Conservation (phyloP, 2,329 filamentous ascomycete genomes). For the Claviceps maximensis region DNA sequence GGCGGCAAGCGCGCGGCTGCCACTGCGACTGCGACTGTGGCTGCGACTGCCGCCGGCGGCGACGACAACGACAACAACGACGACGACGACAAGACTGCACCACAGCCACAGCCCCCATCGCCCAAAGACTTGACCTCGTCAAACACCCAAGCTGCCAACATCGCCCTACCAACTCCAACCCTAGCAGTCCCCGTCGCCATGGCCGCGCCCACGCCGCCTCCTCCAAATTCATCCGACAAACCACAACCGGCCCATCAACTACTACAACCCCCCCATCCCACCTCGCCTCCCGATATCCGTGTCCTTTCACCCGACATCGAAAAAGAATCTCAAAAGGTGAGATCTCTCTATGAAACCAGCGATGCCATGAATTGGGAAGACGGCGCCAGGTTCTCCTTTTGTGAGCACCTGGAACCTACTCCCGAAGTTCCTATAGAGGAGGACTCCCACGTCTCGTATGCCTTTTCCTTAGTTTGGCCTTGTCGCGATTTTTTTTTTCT, state of each 20-base stretch:
- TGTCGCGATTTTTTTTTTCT: neutral
- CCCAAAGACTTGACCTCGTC: neutral
- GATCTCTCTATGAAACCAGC: constrained; percentile 49
- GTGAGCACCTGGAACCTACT: constrained; percentile 35
- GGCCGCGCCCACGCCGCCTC: neutral
- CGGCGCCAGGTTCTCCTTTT: constrained; percentile 33
- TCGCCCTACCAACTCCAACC: neutral
- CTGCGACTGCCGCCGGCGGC: neutral
- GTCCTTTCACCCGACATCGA: constrained; percentile 42
- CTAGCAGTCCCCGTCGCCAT: constrained; percentile 3
- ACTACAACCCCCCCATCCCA: neutral
- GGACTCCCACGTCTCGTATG: constrained; percentile 43
- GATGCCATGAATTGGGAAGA: constrained; percentile 40
- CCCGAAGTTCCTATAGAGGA: constrained; percentile 38
- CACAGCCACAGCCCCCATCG: too few species aligned
- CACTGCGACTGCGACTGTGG: neutral
- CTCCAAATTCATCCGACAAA: neutral
- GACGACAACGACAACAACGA: neutral
- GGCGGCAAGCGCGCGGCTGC: constrained; percentile 28
- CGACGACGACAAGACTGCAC: neutral
- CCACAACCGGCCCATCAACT: neutral
- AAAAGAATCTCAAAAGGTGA: constrained; percentile 54
- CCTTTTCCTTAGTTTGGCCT: constrained; percentile 30
- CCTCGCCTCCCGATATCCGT: constrained; percentile 32
- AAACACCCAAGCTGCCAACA: neutral